Percentiles rank a stretch among this genome's conserved stretches.
These are phyloP conservation scores for Seiridium unicorne DNA, from an alignment of 2,329 filamentous ascomycete species.

Conservation along the genomic window DNA sequence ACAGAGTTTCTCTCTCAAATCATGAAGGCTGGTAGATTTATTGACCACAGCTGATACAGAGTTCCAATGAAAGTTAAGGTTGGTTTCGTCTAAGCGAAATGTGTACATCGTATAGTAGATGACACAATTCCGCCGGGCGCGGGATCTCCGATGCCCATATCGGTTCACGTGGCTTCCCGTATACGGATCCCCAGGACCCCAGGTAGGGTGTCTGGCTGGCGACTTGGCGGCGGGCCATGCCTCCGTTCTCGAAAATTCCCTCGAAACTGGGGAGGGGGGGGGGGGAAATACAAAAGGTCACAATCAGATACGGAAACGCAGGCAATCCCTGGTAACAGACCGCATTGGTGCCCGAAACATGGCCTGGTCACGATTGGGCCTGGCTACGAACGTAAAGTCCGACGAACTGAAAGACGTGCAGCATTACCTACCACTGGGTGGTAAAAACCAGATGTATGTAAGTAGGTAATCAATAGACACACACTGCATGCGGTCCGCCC, in stretches of 20 bases:
- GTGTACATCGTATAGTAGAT: neutral
- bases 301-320: neutral
- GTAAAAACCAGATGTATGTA: too few species aligned
- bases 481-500: neutral
- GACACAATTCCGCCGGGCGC: neutral
- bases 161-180: constrained; percentile 5
- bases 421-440: too few species aligned
- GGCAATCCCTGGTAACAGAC: neutral
- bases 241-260: neutral
- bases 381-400: too few species aligned
- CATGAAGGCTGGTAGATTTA: neutral
- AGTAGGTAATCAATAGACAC: too few species aligned
- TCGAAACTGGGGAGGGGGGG: neutral
- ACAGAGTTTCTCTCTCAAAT: too few species aligned
- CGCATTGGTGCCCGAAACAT: neutral
- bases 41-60: neutral
- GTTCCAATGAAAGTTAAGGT: neutral
- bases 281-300: neutral
- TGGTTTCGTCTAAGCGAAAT: neutral
- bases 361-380: too few species aligned
- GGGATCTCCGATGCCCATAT: constrained; percentile 3
- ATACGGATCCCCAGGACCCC: neutral
- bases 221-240: neutral
- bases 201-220: neutral
- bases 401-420: too few species aligned